Evolutionary conservation across 129 eudicot species (phyloP).

Genomic region (Glebionis coronaria): DNA sequence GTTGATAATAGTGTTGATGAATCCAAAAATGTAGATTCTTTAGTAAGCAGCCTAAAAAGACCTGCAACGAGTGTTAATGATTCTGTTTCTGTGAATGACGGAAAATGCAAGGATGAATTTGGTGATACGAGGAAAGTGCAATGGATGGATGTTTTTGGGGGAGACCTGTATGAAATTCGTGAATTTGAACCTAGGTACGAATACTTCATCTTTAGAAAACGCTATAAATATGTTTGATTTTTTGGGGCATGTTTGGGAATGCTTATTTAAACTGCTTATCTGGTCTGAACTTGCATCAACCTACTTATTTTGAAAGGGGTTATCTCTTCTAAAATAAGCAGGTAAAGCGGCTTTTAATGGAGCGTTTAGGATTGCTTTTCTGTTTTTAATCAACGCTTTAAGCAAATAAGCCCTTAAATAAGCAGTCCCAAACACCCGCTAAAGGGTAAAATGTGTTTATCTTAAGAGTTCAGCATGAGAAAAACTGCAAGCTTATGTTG

Average conservation of each 20-base stretch:
- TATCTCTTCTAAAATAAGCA: no score
- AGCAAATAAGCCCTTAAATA: no score
- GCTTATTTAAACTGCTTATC: conserved; percentile 2
- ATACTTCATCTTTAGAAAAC: background rate
- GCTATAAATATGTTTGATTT: background rate
- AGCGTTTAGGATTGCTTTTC: no score
- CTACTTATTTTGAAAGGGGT: no score
- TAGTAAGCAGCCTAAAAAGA: conserved; percentile 71
- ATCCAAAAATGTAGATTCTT: conserved; percentile 21
- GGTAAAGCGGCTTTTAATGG: no score
- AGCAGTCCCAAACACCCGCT: no score
- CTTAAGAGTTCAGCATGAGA: no score
- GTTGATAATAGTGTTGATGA: conserved; percentile 35
- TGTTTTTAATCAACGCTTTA: no score
- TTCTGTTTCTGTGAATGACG: conserved; percentile 20
- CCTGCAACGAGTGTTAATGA: conserved; percentile 18
- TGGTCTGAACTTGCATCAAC: no score
- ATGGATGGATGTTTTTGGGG: conserved; percentile 78
- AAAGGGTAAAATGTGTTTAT: no score
- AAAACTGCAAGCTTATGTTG: no score
- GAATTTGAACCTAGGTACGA: conserved; percentile 86
- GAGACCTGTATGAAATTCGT: conserved; percentile 69
- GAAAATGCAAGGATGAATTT: conserved; percentile 27
- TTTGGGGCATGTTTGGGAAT: conserved; percentile 14
- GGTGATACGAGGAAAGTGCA: conserved; percentile 58